A percentile compares a stretch with the other conserved stretches of the same genome.
Conservation (phyloP, 495 filamentous ascomycete genomes). For the Hypoxylon fragiforme region DNA sequence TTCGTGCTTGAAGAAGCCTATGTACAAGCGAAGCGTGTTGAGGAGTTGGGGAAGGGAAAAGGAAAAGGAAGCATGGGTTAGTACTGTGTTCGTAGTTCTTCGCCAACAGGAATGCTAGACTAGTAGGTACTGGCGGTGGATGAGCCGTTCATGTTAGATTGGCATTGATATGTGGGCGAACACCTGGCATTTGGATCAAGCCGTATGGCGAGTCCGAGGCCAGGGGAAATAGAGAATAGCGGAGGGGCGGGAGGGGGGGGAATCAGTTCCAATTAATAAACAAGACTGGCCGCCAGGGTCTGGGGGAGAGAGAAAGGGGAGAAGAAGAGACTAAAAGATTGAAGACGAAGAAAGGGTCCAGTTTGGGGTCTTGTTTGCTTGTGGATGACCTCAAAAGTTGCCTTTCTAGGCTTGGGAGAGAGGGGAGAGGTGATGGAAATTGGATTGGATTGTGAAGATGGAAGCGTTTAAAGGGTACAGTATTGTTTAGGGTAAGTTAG, state of each 20-base stretch:
- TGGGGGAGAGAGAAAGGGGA: slow-evolving; percentile 4
- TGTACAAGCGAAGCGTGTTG: slow-evolving; percentile 1
- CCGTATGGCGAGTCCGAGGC: slow-evolving; percentile 17
- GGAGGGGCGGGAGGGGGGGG: not conserved
- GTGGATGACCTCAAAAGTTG: slow-evolving; percentile 19
- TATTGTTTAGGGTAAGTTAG: slow-evolving; percentile 13
- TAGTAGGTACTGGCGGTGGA: slow-evolving; percentile 22
- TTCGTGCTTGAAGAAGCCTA: not conserved
- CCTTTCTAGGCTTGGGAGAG: slow-evolving; percentile 25
- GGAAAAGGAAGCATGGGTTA: not conserved
- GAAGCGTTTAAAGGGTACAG: not conserved
- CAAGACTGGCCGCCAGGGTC: slow-evolving; percentile 11
- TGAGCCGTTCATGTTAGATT: slow-evolving; percentile 10
- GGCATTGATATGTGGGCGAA: slow-evolving; percentile 19
- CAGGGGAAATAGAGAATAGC: slow-evolving; percentile 9
- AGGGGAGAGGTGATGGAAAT: slow-evolving; percentile 17
- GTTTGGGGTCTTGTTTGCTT: not conserved
- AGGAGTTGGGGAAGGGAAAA: not conserved
- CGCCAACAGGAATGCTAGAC: slow-evolving; percentile 26
- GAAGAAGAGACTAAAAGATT: slow-evolving; percentile 2
- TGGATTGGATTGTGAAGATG: slow-evolving; percentile 17
- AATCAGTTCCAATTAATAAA: slow-evolving; percentile 16
- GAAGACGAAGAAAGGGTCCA: slow-evolving; percentile 7
- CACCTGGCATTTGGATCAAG: slow-evolving; percentile 27
- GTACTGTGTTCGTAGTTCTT: slow-evolving; percentile 10